Evolutionary conservation across 2,329 filamentous ascomycete genomes (phyloP).

Genomic region (Emergomyces pasteurianus): DNA sequence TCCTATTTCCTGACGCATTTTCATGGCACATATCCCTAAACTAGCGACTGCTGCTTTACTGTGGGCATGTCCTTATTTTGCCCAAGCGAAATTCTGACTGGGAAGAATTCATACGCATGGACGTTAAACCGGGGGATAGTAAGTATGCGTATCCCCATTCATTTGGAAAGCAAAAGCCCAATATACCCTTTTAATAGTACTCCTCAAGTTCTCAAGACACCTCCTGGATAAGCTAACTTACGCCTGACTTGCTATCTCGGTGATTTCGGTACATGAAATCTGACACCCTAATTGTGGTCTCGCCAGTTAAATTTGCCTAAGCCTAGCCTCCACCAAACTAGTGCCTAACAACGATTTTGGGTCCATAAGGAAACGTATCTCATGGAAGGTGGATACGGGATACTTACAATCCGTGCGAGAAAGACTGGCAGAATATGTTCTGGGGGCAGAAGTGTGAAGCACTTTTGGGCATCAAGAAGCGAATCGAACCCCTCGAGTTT

Average conservation of each 20-base stretch:
- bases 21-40: conserved; percentile 6
- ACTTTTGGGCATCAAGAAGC: conserved; percentile 35
- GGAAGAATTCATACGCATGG: conserved; percentile 8
- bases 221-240: not conserved
- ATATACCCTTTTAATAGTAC: not conserved
- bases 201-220: not conserved
- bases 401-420: too few relatives aligned
- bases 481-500: conserved; percentile 35
- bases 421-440: too few relatives aligned
- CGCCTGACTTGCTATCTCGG: conserved; percentile 3
- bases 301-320: not conserved
- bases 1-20: conserved; percentile 7
- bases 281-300: not conserved
- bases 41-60: conserved; percentile 6
- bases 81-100: conserved; percentile 2
- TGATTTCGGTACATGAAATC: conserved; percentile 4
- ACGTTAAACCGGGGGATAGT: conserved; percentile 8
- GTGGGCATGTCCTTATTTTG: conserved; percentile 1
- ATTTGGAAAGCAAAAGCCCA: not conserved
- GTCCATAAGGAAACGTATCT: conserved; percentile 1
- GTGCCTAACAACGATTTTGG: conserved; percentile 8
- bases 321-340: conserved; percentile 5
- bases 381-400: too few relatives aligned
- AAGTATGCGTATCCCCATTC: not conserved
- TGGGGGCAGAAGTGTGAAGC: conserved; percentile 18